Evolutionary conservation across 2,329 filamentous ascomycete genomes (phyloP).

Genomic region (Penicillium fuscoglaucum): DNA sequence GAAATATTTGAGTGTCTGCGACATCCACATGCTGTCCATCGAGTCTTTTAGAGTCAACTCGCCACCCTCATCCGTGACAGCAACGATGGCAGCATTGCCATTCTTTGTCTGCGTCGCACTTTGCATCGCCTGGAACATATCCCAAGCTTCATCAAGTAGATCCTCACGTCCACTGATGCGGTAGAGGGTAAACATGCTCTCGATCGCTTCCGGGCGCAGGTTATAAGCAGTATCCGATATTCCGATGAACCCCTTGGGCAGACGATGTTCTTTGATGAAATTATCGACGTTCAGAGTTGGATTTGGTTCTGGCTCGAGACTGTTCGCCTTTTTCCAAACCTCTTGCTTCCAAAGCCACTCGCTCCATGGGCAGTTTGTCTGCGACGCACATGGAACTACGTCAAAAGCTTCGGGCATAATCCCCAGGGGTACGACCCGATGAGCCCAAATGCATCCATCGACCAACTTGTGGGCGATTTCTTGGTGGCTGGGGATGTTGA

Average conservation of each 20-base stretch:
- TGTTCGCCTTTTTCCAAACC: constrained; percentile 21
- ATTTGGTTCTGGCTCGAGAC: background rate
- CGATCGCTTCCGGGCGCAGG: constrained; percentile 76
- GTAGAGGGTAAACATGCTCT: constrained; percentile 87
- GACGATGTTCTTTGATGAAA: constrained; percentile 16
- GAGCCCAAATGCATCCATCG: constrained; percentile 59
- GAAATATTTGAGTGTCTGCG: constrained; percentile 91
- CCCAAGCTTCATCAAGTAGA: constrained; percentile 82
- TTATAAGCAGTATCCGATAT: constrained; percentile 18
- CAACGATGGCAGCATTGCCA: constrained; percentile 60
- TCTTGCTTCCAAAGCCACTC: constrained; percentile 34
- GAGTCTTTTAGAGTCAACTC: constrained; percentile 52
- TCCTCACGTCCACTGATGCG: constrained; percentile 76
- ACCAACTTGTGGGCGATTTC: constrained; percentile 52
- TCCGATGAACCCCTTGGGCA: constrained; percentile 21
- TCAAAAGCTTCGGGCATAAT: constrained; percentile 57
- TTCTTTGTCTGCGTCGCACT: constrained; percentile 64
- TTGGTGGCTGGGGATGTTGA: constrained; percentile 51
- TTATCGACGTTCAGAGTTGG: constrained; percentile 11
- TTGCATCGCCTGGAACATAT: constrained; percentile 75
- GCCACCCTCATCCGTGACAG: constrained; percentile 21
- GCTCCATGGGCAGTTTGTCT: constrained; percentile 44
- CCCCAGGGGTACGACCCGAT: constrained; percentile 50
- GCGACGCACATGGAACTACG: constrained; percentile 45
- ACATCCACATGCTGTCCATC: constrained; percentile 90